phyloP scores from a whole-genome alignment of 768 basidiomycete genomes.

The Galerina marginata region DNA sequence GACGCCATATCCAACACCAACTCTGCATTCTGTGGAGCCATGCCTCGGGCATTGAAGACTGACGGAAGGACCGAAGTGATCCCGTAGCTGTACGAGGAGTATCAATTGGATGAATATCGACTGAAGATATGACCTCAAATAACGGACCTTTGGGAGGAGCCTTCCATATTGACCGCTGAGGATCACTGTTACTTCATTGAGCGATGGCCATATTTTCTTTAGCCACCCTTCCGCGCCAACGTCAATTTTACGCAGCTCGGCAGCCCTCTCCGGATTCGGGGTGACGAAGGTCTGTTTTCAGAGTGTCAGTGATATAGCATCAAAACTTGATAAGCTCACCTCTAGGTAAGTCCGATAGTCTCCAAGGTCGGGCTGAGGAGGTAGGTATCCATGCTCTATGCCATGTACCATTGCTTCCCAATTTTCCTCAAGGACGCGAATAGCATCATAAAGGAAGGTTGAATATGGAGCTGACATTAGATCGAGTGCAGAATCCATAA shows the following conservation, averaged over 20 bases:
- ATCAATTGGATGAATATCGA: background rate
- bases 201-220: constrained; percentile 4
- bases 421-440: background rate
- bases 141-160: background rate
- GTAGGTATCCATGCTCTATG: background rate
- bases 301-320: background rate
- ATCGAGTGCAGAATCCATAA: background rate
- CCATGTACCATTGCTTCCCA: background rate
- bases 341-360: background rate
- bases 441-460: background rate
- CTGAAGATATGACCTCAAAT: background rate
- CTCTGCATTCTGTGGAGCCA: constrained; percentile 5
- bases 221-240: background rate
- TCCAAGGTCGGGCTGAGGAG: background rate
- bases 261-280: background rate
- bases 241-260: background rate
- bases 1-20: constrained; percentile 4
- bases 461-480: background rate
- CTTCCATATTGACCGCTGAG: constrained; percentile 1
- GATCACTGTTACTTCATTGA: background rate
- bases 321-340: background rate
- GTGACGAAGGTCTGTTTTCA: background rate
- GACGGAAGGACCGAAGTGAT: background rate
- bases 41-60: background rate
- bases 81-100: background rate